Percentiles rank a stretch among this genome's conserved stretches.
phyloP scores from a whole-genome alignment of 2,329 filamentous ascomycete species.

The Sclerotinia sclerotiorum region DNA sequence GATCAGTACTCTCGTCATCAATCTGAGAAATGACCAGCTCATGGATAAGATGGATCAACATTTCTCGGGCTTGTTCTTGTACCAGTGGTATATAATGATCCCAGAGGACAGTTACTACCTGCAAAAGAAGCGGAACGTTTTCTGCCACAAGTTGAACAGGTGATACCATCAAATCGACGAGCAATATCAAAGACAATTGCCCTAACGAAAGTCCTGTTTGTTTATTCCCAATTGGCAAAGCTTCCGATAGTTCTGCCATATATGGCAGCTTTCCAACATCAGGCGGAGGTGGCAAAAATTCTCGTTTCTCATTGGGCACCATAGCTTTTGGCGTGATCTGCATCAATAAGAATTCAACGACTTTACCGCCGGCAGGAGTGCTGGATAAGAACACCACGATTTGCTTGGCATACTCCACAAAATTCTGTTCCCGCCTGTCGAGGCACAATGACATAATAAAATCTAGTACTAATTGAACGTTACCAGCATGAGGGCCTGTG shows the following conservation, averaged over 20 bases:
- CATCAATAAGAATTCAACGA: constrained; percentile 88
- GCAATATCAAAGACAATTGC: constrained; percentile 85
- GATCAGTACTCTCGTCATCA: constrained; percentile 63
- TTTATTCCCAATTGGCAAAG: constrained; percentile 84
- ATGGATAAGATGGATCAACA: constrained; percentile 96
- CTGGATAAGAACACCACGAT: constrained; percentile 95
- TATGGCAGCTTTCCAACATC: constrained; percentile 80
- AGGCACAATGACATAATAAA: constrained; percentile 95
- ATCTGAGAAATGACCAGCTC: constrained; percentile 83
- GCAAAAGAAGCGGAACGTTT: constrained; percentile 80
- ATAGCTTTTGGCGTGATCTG: constrained; percentile 95
- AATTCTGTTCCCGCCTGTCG: constrained; percentile 94
- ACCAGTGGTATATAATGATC: constrained; percentile 95
- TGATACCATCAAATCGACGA: constrained; percentile 95
- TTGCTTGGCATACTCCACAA: constrained; percentile 96
- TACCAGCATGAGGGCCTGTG: constrained; percentile 87
- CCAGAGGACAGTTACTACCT: constrained; percentile 92
- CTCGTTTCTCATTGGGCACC: constrained; percentile 83
- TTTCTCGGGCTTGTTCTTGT: constrained; percentile 93
- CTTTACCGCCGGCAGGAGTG: constrained; percentile 79
- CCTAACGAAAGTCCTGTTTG: constrained; percentile 89
- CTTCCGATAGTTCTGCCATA: constrained; percentile 77
- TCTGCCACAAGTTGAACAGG: constrained; percentile 78
- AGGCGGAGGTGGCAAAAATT: constrained; percentile 65
- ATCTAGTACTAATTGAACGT: constrained; percentile 90